Base-by-base conservation (phyloP, 129 eudicot genomes). In the Mikania micrantha region DNA sequence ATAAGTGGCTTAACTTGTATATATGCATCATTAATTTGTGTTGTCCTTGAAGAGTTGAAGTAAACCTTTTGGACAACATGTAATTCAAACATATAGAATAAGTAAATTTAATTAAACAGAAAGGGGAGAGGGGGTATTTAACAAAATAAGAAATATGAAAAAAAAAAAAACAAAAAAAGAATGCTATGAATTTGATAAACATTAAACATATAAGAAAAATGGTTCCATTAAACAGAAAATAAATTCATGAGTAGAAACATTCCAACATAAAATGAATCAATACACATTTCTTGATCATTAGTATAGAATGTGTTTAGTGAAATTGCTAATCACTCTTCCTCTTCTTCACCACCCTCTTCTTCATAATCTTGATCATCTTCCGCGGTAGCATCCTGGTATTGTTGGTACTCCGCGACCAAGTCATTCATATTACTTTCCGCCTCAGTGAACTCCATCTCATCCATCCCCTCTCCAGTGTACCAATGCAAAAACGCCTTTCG, bases 341-440 rank as follows among this genome's bases (percentile, higher is more conserved):
- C 44, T 19, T 61, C 75, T 38, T 68, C 84, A 35, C 72, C 88
- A 12, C 75, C 83, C 28, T 79, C 91, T 16, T 63, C 81, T 9
- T 79, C 91, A 4, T 79, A 62, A 6, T 77, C 64, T 7, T 79
- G 60, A 24, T 20, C 77, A 17, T 84, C 90, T 0, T 79, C 84
- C 5, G 73, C 85, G 13, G 81, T 76, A 2, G 91, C 83, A 70
- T 85, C 91, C 70, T 82, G 87, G 72, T 82, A 85, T 54, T 85
- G 87, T 60, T 85, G 87, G 63, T 85, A 85, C 78, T 82, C 91
- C 1, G 87, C 85, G 58, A 85, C 87, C 68, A 85, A 85, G 70
- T 85, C 91, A n/a, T 85, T 85, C 91, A 85, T 85, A 68, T 85
- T 85, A 35, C 91, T 79, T 53, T 85, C 90, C 0, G 89, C 89